Evolutionary conservation across 1,284 basidiomycete species (phyloP), one percentile per base, ranked within the genome.

Genomic region (Fomitopsis betulina): DNA sequence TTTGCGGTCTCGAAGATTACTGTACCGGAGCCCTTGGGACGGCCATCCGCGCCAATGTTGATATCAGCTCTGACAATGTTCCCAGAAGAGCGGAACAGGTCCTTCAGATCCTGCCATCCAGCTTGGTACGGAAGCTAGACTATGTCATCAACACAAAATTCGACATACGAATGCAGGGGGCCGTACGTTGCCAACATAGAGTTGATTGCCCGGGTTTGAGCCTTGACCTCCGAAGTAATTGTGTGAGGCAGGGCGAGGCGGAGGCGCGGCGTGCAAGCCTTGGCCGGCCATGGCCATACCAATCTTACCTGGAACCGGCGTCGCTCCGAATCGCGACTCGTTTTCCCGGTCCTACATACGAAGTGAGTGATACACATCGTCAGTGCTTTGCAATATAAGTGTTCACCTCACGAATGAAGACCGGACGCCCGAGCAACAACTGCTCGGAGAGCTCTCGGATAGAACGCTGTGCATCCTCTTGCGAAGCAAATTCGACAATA

Each of bases 81-180:
- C 27, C 96, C 96, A 40, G 96, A 93, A 33, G 91, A 86, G 57
- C 96, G 87, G 86, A 98, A 98, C 33, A 98, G 79, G 72, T 98
- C 96, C 73, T 98, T 99, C 59, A 99, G 80, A 71, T 99, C 96
- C 73, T 99, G 96, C 96, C 96, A 99, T 40, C 94, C 94, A 33
- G 94, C 94, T 74, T 95, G 93, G 69, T 93, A 93, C 0, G 96
- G 96, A 23, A 98, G 75, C 94, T 97, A 66, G 8, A 57, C 55
- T 59, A 45, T 43, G 12, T 32, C 45, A 13, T 15, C 21, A 30
- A 23, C 19, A 27, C 21, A n/a, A 5, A 23, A 1, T 23, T 19
- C 8, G 27, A 8, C 1, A 15, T 23, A 47, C 3, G 15, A 40
- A 19, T 17, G 5, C 33, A 38, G 6, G 35, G 23, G 10, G 13